Evolutionary conservation across 2,329 filamentous ascomycete species (phyloP), one percentile per base, ranked within the genome.

Genomic region (Curvularia sp.): DNA sequence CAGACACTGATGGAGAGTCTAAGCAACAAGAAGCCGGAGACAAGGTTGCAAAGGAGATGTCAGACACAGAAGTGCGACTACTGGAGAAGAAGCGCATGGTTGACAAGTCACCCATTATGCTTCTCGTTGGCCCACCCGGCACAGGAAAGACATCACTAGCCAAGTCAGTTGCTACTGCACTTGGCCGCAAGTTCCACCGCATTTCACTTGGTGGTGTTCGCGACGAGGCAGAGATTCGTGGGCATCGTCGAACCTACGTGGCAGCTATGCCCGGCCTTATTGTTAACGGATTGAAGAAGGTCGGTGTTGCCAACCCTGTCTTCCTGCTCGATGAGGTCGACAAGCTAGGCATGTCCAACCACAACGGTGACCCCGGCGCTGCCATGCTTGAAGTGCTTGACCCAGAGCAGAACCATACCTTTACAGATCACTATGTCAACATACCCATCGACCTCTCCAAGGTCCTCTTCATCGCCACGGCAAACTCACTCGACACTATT

Each of bases 381-480:
- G 95, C 95, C 8, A 97, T 99, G 94, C 87, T 99, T 13, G 95
- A 99, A 77, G 95, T 99, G 10, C 83, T 99, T 45, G 95, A 99
- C 72, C 95, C 95, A 0, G 95, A 99, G 77, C 95, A 99, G 79
- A 99, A 99, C 74, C 86, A 96, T 77, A 90, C 87, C 9, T 99
- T 99, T 79, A 91, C 89, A 28, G 95, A 99, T 74, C 95, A 99
- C 79, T 99, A 98, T 76, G 87, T 99, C 75, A 93, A 93, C 71
- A 93, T 97, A 62, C 94, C 95, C 0, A 92, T 98, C 65, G 95
- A 99, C 74, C 84, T 99, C 19, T 96, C 92, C 80, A 97, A 96
- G 79, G 92, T 99, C 21, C 84, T 99, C 10, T 99, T 99, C 80
- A 97, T 99, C 70, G 95, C 95, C 6, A 99, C 95, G 0, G 95